Evolutionary conservation across 257 asterid genomes (phyloP).

Genomic region (Jasminum sambac): DNA sequence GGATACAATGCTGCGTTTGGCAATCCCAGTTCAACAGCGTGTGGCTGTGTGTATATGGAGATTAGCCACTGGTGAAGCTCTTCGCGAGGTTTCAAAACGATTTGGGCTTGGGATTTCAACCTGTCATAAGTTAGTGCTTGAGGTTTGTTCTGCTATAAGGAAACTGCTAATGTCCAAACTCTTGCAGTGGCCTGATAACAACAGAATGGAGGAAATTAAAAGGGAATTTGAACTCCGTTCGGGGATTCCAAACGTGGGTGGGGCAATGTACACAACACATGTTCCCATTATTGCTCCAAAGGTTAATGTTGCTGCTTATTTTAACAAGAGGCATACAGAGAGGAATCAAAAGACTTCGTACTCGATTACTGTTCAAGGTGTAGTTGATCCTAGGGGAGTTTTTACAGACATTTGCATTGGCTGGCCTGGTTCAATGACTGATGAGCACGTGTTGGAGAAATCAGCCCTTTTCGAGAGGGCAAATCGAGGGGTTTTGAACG

Average conservation of each 20-base stretch:
- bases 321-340: constrained; percentile 48
- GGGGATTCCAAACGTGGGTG: constrained; percentile 38
- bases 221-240: constrained; percentile 32
- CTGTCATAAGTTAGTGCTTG: constrained; percentile 51
- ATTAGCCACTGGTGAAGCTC: constrained; percentile 54
- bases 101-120: constrained; percentile 55
- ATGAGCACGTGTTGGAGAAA: constrained; percentile 43
- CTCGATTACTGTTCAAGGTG: constrained; percentile 50
- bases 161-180: constrained; percentile 42
- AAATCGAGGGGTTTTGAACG: constrained; percentile 31
- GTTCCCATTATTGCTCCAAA: constrained; percentile 51
- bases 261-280: constrained; percentile 52
- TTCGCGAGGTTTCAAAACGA: constrained; percentile 50
- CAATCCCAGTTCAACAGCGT: constrained; percentile 51
- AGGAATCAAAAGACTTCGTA: constrained; percentile 43
- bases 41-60: constrained; percentile 52
- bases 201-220: constrained; percentile 18
- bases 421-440: constrained; percentile 46
- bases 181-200: constrained; percentile 44
- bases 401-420: constrained; percentile 46
- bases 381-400: constrained; percentile 43
- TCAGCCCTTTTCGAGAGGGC: constrained; percentile 43
- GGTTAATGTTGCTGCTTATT: constrained; percentile 33
- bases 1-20: constrained; percentile 40
- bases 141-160: constrained; percentile 44